phyloP scores from a whole-genome alignment of 441 rosid genomes.

The Bruguiera hainesii region DNA sequence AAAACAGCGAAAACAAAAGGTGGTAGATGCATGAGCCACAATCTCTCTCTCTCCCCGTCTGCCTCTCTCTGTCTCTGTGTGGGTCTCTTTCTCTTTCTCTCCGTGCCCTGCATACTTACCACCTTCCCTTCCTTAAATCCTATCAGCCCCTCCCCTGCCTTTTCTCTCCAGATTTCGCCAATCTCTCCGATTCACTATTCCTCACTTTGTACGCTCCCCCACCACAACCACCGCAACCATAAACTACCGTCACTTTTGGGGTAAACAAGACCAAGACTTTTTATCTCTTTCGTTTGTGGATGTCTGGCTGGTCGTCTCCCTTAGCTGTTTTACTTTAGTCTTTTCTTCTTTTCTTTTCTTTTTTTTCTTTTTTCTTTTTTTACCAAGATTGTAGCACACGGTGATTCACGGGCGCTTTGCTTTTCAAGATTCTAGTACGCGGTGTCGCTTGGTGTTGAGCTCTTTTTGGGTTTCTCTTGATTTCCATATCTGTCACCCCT shows the following conservation, averaged over 20 bases:
- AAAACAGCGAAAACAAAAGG: constrained; percentile 30
- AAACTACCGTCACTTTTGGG: constrained; percentile 11
- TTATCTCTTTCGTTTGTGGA: neutral
- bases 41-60: neutral
- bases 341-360: neutral
- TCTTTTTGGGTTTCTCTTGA: neutral
- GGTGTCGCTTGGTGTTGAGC: constrained; percentile 10
- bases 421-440: constrained; percentile 16
- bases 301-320: neutral
- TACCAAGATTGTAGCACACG: too few species aligned
- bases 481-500: too few species aligned
- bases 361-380: neutral
- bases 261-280: constrained; percentile 25
- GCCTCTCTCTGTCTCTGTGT: neutral
- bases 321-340: neutral
- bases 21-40: constrained; percentile 57
- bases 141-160: neutral
- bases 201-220: constrained; percentile 35
- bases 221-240: constrained; percentile 10
- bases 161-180: constrained; percentile 20
- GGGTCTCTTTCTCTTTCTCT: neutral
- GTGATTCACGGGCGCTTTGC: neutral
- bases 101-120: constrained; percentile 5
- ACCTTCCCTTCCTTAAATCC: constrained; percentile 22
- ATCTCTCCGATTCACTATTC: constrained; percentile 4